phyloP scores from a whole-genome alignment of 345 rosid species.

The Aquilaria malaccensis region DNA sequence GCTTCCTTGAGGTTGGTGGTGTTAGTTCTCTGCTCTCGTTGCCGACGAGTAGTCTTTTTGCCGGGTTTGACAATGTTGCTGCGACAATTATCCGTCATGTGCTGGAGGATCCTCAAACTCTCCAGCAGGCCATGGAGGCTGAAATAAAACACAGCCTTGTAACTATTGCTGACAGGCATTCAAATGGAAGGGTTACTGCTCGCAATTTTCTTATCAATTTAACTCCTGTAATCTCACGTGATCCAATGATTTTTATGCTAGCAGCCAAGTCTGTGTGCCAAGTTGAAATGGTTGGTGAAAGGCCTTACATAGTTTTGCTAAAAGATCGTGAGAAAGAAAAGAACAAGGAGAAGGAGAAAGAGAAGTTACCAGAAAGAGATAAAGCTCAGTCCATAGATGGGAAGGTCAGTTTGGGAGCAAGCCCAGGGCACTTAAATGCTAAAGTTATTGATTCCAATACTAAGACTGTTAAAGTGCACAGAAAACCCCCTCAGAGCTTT shows the following conservation, averaged over 20 bases:
- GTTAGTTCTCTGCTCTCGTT: constrained; percentile 67
- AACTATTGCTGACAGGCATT: constrained; percentile 74
- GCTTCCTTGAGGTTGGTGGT: constrained; percentile 85
- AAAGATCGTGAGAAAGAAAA: constrained; percentile 89
- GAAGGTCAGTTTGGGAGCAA: constrained; percentile 40
- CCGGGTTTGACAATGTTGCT: constrained; percentile 86
- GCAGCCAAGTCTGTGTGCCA: constrained; percentile 82
- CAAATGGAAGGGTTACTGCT: constrained; percentile 73
- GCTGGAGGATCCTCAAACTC: constrained; percentile 95
- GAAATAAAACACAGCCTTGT: constrained; percentile 81
- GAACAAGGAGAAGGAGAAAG: constrained; percentile 65
- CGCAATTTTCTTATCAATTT: constrained; percentile 67
- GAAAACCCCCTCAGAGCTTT: constrained; percentile 81
- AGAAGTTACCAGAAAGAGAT: constrained; percentile 55
- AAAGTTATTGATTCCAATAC: constrained; percentile 45
- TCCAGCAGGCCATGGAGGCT: constrained; percentile 97
- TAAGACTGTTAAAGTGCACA: constrained; percentile 63
- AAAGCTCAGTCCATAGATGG: constrained; percentile 49
- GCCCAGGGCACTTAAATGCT: constrained; percentile 40
- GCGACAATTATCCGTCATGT: constrained; percentile 82
- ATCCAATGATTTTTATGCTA: constrained; percentile 73
- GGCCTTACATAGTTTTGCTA: constrained; percentile 74
- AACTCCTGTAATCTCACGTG: constrained; percentile 76
- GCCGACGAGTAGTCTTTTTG: constrained; percentile 83
- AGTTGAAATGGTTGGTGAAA: constrained; percentile 94